phyloP scores from a whole-genome alignment of 345 rosid species.

The Citrus inodora region DNA sequence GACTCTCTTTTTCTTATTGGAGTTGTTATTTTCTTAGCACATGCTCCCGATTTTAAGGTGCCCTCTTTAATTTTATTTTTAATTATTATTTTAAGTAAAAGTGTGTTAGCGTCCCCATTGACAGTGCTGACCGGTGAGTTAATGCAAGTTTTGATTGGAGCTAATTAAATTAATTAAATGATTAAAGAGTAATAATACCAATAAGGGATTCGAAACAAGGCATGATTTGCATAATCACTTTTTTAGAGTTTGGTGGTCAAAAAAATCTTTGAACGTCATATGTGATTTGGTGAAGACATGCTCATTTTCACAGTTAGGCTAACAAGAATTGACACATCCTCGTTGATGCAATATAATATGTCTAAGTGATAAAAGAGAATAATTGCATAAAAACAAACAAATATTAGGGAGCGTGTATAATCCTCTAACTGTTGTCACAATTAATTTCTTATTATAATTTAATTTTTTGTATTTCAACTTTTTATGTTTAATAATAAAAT shows the following conservation, averaged over 20 bases:
- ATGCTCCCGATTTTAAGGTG: constrained; percentile 22
- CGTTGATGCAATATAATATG: not conserved
- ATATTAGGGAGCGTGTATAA: no score
- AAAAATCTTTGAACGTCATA: not conserved
- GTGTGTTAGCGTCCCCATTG: constrained; percentile 15
- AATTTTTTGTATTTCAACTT: no score
- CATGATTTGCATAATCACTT: not conserved
- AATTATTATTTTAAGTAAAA: not conserved
- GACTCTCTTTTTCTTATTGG: constrained; percentile 3
- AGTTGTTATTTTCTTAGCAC: constrained; percentile 16
- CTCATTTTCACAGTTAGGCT: not conserved
- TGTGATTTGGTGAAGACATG: constrained; percentile 1
- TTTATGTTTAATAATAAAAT: no score
- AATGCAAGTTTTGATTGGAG: not conserved
- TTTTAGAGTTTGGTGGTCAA: not conserved
- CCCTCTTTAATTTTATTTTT: not conserved
- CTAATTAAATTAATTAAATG: not conserved
- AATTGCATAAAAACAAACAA: no score
- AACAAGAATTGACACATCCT: not conserved
- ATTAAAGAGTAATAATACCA: not conserved
- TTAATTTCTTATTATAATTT: no score
- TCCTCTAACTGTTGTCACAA: no score
- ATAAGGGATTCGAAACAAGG: not conserved
- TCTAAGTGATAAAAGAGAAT: not conserved
- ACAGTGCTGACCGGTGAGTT: constrained; percentile 8